Evolutionary conservation across 1,139 yeast species (phyloP).

Genomic region (Taphrina wiesneri): DNA sequence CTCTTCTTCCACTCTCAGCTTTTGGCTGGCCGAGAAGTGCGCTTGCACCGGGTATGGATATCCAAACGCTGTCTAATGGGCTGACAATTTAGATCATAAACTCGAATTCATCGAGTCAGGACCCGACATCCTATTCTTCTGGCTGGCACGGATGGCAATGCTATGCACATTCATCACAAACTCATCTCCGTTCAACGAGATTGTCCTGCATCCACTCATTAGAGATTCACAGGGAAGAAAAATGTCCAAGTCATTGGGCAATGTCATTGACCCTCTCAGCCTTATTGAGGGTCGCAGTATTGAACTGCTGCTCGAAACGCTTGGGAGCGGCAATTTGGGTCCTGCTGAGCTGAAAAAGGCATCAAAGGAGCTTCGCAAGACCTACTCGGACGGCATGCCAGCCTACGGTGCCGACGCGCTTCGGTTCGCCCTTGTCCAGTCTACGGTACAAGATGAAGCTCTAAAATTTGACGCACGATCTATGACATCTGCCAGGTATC

Average conservation of each 20-base stretch:
- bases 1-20: slow-evolving; percentile 35
- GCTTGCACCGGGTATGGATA: slow-evolving; percentile 38
- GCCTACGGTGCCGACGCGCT: slow-evolving; percentile 36
- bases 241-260: slow-evolving; percentile 38
- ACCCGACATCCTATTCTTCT: slow-evolving; percentile 37
- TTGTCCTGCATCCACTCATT: slow-evolving; percentile 36
- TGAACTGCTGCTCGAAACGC: slow-evolving; percentile 4
- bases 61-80: not conserved
- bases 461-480: slow-evolving; percentile 30
- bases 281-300: slow-evolving; percentile 32
- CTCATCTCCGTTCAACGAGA: slow-evolving; percentile 34
- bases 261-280: slow-evolving; percentile 36
- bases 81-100: not conserved
- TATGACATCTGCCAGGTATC: slow-evolving; percentile 28
- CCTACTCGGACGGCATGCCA: slow-evolving; percentile 30
- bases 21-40: slow-evolving; percentile 49
- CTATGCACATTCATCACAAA: slow-evolving; percentile 35
- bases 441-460: slow-evolving; percentile 31
- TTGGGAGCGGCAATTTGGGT: slow-evolving; percentile 17
- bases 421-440: slow-evolving; percentile 35
- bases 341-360: slow-evolving; percentile 2
- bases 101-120: slow-evolving; percentile 37
- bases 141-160: slow-evolving; percentile 38
- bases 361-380: not conserved
- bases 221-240: slow-evolving; percentile 37